Base-by-base conservation (phyloP, 1,139 yeast species). In the Hemisphaericaspora subhashii region DNA sequence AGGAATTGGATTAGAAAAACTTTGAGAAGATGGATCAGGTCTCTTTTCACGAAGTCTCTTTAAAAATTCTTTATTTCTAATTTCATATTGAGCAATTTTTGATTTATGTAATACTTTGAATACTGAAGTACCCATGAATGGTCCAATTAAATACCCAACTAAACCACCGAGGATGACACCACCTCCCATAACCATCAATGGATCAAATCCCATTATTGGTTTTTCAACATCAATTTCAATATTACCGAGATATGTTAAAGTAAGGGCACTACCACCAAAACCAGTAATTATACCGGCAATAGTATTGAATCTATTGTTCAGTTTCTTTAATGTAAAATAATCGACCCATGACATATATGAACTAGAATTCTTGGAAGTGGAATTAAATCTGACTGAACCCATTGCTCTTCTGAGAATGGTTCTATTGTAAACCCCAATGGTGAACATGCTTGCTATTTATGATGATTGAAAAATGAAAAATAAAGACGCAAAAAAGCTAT, bases 1-100 rank as follows among this genome's bases (percentile, higher is more conserved):
- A 14, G 98, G 97, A 31, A 92, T 95, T 9, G 98, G 98, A 64
- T 92, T 92, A 45, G 92, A 79, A 64, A 88, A 83, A 55, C 90
- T 81, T 66, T 89, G 96, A 39, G 87, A 81, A n/a, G 90, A 77
- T 10, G 98, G 96, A 63, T 92, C 96, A 31, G 90, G 97, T 53
- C 98, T 75, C 63, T 88, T 85, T 44, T 70, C 68, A 53, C 78
- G 79, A 48, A 92, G 77, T 56, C 81, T 92, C 47, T 77, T 74
- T 58, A 90, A 72, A 53, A 90, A 92, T 33, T 75, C 72, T 49
- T 79, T 77, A 57, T 92, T 92, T 66, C 85, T 89, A 37, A 60
- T 49, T 46, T 68, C 68, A 61, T 75, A 84, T 32, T 66, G 66
- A 11, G 57, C 40, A 56, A 78, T 68, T 41, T 62, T 60, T 26